Conservation (phyloP, 2,329 filamentous ascomycete species). For the Fusarium staphyleae region DNA sequence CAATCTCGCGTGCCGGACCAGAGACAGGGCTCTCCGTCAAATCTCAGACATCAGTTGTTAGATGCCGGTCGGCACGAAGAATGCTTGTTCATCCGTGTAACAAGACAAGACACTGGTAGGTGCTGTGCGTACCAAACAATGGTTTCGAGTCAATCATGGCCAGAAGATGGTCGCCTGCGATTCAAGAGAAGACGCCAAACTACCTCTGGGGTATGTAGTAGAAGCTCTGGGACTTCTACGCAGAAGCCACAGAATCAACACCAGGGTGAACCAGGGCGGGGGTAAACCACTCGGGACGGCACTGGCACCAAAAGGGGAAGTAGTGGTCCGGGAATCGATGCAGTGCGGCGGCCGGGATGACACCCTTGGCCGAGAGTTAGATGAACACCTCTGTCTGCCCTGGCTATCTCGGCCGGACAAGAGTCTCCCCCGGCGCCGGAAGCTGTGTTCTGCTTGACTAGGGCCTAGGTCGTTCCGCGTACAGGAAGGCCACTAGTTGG, state of each 20-base stretch:
- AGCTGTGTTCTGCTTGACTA: constrained; percentile 5
- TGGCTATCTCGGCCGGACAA: constrained; percentile 34
- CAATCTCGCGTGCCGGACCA: constrained; percentile 15
- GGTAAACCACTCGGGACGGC: constrained; percentile 34
- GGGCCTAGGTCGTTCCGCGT: constrained; percentile 10
- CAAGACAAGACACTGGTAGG: constrained; percentile 37
- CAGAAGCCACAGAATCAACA: constrained; percentile 31
- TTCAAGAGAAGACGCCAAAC: constrained; percentile 22
- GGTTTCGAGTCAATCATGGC: constrained; percentile 41
- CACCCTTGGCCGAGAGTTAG: constrained; percentile 30
- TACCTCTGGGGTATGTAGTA: constrained; percentile 29
- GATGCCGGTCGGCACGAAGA: constrained; percentile 3
- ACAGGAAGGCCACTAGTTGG: constrained; percentile 28
- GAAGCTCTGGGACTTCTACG: constrained; percentile 30
- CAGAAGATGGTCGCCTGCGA: constrained; percentile 32
- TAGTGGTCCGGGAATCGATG: constrained; percentile 35
- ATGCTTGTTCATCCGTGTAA: constrained; percentile 46
- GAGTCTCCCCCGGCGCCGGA: constrained; percentile 28
- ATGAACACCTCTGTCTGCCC: constrained; percentile 18
- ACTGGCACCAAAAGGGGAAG: constrained; percentile 39
- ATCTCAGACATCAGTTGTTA: constrained; percentile 10
- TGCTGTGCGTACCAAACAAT: no score
- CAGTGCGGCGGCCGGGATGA: constrained; percentile 36
- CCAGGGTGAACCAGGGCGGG: constrained; percentile 31
- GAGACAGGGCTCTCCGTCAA: constrained; percentile 4